Conservation (phyloP, 208 protist genomes). For the Wallacemonas rigidus region DNA sequence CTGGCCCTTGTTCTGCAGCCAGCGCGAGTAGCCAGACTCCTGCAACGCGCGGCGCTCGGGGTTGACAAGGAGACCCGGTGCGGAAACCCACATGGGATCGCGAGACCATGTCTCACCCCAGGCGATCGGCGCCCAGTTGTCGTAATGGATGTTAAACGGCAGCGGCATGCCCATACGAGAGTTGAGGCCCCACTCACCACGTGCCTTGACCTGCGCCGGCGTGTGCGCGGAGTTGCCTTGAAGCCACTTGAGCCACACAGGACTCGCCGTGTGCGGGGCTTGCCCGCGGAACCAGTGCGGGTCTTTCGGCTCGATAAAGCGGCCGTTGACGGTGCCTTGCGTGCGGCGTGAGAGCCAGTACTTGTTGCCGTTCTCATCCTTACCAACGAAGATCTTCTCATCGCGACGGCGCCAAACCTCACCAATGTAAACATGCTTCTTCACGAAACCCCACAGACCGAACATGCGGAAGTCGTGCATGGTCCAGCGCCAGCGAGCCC, state of each 20-base stretch:
- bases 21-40: conserved; percentile 87
- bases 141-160: conserved; percentile 89
- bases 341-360: conserved; percentile 77
- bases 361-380: conserved; percentile 92
- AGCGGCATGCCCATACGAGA: conserved; percentile 76
- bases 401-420: conserved; percentile 88
- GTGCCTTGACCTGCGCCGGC: conserved; percentile 82
- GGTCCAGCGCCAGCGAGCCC: conserved; percentile 79
- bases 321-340: conserved; percentile 47
- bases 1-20: conserved; percentile 82
- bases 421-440: conserved; percentile 84
- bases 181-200: conserved; percentile 89
- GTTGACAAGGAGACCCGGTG: conserved; percentile 70
- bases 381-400: conserved; percentile 92
- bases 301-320: conserved; percentile 80
- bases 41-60: conserved; percentile 74
- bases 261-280: conserved; percentile 55
- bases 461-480: conserved; percentile 93
- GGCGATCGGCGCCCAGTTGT: conserved; percentile 73
- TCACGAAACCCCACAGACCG: conserved; percentile 74
- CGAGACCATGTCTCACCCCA: conserved; percentile 63
- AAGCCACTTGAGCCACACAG: conserved; percentile 88
- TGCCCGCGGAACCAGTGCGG: conserved; percentile 90
- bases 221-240: conserved; percentile 82
- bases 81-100: conserved; percentile 85